phyloP scores from a whole-genome alignment of 176 grass and related monocot genomes.

The Paspalum notatum region DNA sequence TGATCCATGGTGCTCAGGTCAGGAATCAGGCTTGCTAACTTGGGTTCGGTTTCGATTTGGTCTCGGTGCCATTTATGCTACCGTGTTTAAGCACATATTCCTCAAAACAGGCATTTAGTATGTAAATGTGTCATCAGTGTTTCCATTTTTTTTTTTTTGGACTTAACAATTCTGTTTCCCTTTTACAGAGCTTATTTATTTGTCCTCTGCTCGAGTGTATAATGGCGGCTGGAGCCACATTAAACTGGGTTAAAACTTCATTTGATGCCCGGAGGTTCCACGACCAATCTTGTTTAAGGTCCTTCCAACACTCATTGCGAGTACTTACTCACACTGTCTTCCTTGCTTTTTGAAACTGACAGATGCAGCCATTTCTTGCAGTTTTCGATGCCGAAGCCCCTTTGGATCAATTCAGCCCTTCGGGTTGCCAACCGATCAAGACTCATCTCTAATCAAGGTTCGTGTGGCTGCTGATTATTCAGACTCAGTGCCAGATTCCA shows the following conservation, averaged over 20 bases:
- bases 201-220: not conserved
- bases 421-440: conserved; percentile 57
- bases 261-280: conserved; percentile 51
- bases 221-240: conserved; percentile 59
- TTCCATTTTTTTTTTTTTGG: conserved; percentile 11
- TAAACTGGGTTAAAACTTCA: conserved; percentile 72
- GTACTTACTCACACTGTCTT: not conserved
- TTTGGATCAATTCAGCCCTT: conserved; percentile 60
- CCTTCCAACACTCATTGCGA: conserved; percentile 17
- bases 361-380: conserved; percentile 17
- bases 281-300: conserved; percentile 77
- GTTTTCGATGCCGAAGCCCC: conserved; percentile 66
- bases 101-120: not conserved
- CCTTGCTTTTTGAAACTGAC: conserved; percentile 30
- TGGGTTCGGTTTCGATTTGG: not conserved
- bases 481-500: conserved; percentile 84
- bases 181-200: conserved; percentile 33
- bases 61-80: not conserved
- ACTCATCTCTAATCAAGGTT: conserved; percentile 63
- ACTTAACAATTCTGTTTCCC: not conserved
- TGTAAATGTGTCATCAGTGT: not conserved
- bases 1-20: not conserved
- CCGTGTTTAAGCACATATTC: no score
- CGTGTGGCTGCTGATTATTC: conserved; percentile 90
- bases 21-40: conserved; percentile 1